Conservation (phyloP, 805 yeast species). For the Soucietia sequanensis region DNA sequence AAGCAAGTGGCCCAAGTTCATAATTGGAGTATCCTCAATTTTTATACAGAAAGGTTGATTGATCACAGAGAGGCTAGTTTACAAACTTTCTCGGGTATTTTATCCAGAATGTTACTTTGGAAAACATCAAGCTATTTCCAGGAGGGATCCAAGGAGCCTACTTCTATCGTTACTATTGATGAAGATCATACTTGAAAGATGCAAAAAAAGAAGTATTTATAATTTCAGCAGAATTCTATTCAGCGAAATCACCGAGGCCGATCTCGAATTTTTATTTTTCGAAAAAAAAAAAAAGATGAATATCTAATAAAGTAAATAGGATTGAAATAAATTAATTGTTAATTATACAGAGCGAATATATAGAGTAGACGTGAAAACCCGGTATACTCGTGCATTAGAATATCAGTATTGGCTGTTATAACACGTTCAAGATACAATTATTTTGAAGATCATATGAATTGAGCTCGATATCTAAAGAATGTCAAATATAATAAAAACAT, state of each 20-base stretch:
- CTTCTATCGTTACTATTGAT: constrained; percentile 10
- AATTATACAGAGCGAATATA: too few species aligned
- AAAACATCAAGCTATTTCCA: constrained; percentile 21
- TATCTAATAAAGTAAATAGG: too few species aligned
- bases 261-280: too few species aligned
- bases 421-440: too few species aligned
- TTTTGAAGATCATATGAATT: too few species aligned
- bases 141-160: constrained; percentile 9
- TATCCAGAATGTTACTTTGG: constrained; percentile 47
- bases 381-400: too few species aligned
- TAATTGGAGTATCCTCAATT: constrained; percentile 47
- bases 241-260: constrained; percentile 1
- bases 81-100: constrained; percentile 33
- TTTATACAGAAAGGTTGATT: constrained; percentile 39
- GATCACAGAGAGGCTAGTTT: constrained; percentile 45
- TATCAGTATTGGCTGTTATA: too few species aligned
- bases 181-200: constrained; percentile 9
- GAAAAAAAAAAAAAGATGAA: not conserved
- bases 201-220: too few species aligned
- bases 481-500: not conserved
- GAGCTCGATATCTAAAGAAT: not conserved
- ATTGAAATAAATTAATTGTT: too few species aligned
- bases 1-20: constrained; percentile 37
- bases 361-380: too few species aligned
- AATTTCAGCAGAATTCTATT: too few species aligned